Evolutionary conservation across 2,329 filamentous ascomycete genomes (phyloP).

Genomic region (Xylaria multiplex): DNA sequence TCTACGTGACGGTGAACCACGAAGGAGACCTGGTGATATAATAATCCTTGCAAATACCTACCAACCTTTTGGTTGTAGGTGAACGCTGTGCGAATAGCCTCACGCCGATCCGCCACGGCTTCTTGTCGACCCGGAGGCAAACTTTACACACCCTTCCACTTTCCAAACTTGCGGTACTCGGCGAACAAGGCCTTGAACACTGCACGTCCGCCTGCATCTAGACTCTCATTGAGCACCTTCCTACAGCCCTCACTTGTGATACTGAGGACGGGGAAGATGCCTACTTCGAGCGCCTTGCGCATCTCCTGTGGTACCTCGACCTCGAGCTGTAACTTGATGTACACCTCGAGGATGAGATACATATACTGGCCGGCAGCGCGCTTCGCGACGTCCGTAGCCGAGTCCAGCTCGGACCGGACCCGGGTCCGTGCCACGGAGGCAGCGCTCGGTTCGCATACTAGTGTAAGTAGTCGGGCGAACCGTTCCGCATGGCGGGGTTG

Average conservation of each 20-base stretch:
- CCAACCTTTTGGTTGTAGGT: too few species aligned
- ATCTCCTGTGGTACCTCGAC: conserved; percentile 58
- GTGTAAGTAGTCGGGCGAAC: conserved; percentile 65
- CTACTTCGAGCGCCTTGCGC: conserved; percentile 66
- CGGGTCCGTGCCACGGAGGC: conserved; percentile 61
- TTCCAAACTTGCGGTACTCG: conserved; percentile 70
- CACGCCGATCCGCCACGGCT: too few species aligned
- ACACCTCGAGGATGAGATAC: conserved; percentile 68
- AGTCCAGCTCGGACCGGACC: conserved; percentile 58
- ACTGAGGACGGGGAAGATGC: conserved; percentile 67
- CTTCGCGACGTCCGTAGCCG: conserved; percentile 69
- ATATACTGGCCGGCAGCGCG: conserved; percentile 70
- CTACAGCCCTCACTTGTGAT: conserved; percentile 65
- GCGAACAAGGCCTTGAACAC: conserved; percentile 68
- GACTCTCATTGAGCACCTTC: conserved; percentile 67
- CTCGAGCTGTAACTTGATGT: conserved; percentile 70
- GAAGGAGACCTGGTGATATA: too few species aligned
- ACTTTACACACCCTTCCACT: conserved; percentile 65
- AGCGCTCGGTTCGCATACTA: conserved; percentile 68
- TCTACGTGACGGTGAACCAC: not conserved
- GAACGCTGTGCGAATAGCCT: too few species aligned
- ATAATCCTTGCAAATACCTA: too few species aligned
- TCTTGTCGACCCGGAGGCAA: not conserved
- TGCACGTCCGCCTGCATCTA: conserved; percentile 68
- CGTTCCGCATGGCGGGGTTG: conserved; percentile 58